These are phyloP conservation scores for Marchantia polymorpha DNA, from an alignment of 225 moss, liverwort and hornwort genomes.

Conservation along the genomic window DNA sequence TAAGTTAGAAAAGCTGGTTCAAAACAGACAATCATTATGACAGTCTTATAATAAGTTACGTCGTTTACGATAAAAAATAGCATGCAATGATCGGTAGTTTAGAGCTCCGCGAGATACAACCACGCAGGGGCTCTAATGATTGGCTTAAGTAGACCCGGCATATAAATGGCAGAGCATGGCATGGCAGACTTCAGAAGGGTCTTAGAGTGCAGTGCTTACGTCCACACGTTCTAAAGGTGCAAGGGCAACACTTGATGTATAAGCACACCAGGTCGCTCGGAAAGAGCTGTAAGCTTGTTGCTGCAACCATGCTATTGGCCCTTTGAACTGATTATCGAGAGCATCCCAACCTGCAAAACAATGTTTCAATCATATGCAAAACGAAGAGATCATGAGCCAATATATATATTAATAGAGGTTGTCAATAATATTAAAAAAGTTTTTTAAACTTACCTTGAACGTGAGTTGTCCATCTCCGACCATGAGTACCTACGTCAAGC, in stretches of 20 bases:
- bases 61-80: no score
- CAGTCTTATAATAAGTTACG: no score
- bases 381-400: not conserved
- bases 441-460: slow-evolving; percentile 53
- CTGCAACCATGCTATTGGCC: slow-evolving; percentile 65
- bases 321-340: slow-evolving; percentile 56
- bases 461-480: slow-evolving; percentile 61
- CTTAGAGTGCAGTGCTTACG: slow-evolving; percentile 40
- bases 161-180: no score
- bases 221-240: slow-evolving; percentile 75
- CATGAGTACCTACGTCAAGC: slow-evolving; percentile 55
- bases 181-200: not conserved
- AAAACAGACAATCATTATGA: no score
- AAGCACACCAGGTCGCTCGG: slow-evolving; percentile 78
- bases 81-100: no score
- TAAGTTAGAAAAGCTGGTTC: not conserved
- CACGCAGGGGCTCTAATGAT: no score
- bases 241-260: slow-evolving; percentile 78
- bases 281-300: slow-evolving; percentile 60
- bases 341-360: slow-evolving; percentile 68
- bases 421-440: not conserved
- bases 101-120: no score
- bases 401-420: not conserved
- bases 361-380: not conserved
- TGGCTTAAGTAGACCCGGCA: not conserved